Percentiles rank a stretch among this genome's conserved stretches.
Evolutionary conservation across 352 stramenopile genomes (phyloP).

Genomic region (Globisporangium okanoganense): DNA sequence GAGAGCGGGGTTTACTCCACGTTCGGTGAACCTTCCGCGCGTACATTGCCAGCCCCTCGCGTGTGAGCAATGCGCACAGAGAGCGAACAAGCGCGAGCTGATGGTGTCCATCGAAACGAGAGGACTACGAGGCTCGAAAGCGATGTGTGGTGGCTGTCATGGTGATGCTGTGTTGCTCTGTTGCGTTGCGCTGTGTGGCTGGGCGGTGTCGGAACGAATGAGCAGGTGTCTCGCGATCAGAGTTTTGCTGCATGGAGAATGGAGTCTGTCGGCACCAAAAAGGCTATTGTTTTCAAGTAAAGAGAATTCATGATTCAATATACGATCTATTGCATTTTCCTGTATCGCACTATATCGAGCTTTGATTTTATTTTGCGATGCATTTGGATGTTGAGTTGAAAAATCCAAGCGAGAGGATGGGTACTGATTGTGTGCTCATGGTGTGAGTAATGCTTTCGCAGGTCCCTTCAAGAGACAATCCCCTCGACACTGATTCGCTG

Average conservation of each 20-base stretch:
- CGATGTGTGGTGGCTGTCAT: neutral
- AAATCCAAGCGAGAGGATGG: slow-evolving; percentile 3
- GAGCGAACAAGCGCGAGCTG: neutral
- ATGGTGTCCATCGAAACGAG: neutral
- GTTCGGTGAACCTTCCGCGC: slow-evolving; percentile 2
- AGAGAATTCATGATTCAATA: neutral
- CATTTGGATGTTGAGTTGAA: neutral
- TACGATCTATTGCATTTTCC: neutral
- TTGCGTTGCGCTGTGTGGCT: no score
- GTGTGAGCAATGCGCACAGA: neutral
- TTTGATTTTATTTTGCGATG: neutral
- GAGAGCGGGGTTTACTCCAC: neutral
- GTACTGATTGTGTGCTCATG: slow-evolving; percentile 5
- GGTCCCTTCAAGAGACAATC: slow-evolving; percentile 5
- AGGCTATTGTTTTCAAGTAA: neutral
- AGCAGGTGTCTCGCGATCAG: slow-evolving; percentile 7
- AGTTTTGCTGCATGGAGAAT: neutral
- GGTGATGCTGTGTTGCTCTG: neutral
- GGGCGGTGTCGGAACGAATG: no score
- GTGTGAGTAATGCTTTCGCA: slow-evolving; percentile 3
- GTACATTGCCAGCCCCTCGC: neutral
- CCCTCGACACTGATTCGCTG: neutral
- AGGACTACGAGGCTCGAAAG: neutral
- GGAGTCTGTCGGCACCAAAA: neutral
- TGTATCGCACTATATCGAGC: no score